Percentiles rank a stretch among this genome's conserved stretches.
Evolutionary conservation across 2,329 filamentous ascomycete species (phyloP).

Genomic region (Westerdykella ornata): DNA sequence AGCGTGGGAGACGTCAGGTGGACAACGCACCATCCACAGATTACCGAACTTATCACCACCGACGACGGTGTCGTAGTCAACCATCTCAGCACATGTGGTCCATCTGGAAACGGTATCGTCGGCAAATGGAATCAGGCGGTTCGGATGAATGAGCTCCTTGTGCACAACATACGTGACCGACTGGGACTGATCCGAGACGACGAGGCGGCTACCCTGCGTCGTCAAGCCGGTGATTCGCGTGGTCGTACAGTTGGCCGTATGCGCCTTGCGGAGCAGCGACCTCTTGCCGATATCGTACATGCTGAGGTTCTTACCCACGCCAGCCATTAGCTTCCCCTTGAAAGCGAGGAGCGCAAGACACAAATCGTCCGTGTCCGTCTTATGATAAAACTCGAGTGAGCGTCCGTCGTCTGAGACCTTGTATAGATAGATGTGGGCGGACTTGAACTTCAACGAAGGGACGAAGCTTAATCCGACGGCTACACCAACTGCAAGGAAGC

Average conservation of each 20-base stretch:
- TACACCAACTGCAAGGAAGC: slow-evolving; percentile 88
- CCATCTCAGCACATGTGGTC: slow-evolving; percentile 86
- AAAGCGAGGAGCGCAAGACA: slow-evolving; percentile 87
- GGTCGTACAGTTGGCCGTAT: slow-evolving; percentile 64
- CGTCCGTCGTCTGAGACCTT: slow-evolving; percentile 81
- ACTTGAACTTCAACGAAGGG: slow-evolving; percentile 61
- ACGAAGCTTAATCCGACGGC: slow-evolving; percentile 81
- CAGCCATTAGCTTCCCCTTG: slow-evolving; percentile 82
- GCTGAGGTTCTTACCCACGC: slow-evolving; percentile 72
- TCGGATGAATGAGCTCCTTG: slow-evolving; percentile 68
- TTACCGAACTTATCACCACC: slow-evolving; percentile 98
- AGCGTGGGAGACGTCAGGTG: slow-evolving; percentile 76
- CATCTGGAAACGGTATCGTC: slow-evolving; percentile 86
- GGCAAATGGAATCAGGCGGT: slow-evolving; percentile 85
- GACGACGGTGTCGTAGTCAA: slow-evolving; percentile 93
- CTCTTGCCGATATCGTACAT: slow-evolving; percentile 92
- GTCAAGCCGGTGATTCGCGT: slow-evolving; percentile 84
- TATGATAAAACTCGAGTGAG: slow-evolving; percentile 89
- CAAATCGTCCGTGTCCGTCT: slow-evolving; percentile 85
- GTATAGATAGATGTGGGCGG: slow-evolving; percentile 88
- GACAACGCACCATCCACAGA: slow-evolving; percentile 83
- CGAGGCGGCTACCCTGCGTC: slow-evolving; percentile 82
- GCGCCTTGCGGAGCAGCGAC: slow-evolving; percentile 85
- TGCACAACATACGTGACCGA: slow-evolving; percentile 89
- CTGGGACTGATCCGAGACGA: slow-evolving; percentile 89